These are phyloP conservation scores for Talaromyces trachyspermus DNA, from an alignment of 495 filamentous ascomycete genomes.

Conservation along the genomic window DNA sequence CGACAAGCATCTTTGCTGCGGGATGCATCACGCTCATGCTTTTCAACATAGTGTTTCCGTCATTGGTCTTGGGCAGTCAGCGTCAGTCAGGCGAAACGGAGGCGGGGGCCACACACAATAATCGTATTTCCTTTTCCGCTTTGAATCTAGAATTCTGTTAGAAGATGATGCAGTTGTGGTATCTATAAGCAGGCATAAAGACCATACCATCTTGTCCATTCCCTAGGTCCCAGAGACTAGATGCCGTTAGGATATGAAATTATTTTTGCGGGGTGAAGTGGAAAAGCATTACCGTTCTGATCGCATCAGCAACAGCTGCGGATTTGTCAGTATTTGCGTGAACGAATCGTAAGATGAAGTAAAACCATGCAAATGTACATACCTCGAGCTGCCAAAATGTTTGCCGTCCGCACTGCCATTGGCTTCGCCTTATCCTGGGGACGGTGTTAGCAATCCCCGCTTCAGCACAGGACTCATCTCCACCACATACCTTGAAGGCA, in stretches of 20 bases:
- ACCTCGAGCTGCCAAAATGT: slow-evolving; percentile 97
- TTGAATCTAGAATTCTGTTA: slow-evolving; percentile 57
- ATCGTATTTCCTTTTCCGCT: slow-evolving; percentile 93
- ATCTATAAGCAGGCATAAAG: too few relatives aligned
- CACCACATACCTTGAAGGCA: slow-evolving; percentile 67
- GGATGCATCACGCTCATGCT: slow-evolving; percentile 99
- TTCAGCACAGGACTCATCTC: slow-evolving; percentile 10
- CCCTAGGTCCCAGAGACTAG: slow-evolving; percentile 63
- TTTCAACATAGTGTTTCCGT: slow-evolving; percentile 97
- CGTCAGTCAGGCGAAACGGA: slow-evolving; percentile 12
- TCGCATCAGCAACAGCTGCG: slow-evolving; percentile 89
- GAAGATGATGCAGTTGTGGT: background rate
- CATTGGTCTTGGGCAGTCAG: slow-evolving; percentile 63
- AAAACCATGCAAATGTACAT: slow-evolving; percentile 17
- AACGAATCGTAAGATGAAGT: background rate
- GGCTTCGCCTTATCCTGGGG: slow-evolving; percentile 96
- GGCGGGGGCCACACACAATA: slow-evolving; percentile 48
- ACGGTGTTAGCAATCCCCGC: slow-evolving; percentile 22
- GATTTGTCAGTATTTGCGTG: slow-evolving; percentile 2
- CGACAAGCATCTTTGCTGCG: slow-evolving; percentile 96
- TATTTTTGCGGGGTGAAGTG: slow-evolving; percentile 11
- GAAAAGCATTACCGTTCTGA: slow-evolving; percentile 57
- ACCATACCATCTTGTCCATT: slow-evolving; percentile 91
- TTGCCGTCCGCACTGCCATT: slow-evolving; percentile 85
- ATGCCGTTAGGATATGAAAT: slow-evolving; percentile 39